phyloP scores from a whole-genome alignment of 2,329 filamentous ascomycete genomes.

The Calycina herbarum region DNA sequence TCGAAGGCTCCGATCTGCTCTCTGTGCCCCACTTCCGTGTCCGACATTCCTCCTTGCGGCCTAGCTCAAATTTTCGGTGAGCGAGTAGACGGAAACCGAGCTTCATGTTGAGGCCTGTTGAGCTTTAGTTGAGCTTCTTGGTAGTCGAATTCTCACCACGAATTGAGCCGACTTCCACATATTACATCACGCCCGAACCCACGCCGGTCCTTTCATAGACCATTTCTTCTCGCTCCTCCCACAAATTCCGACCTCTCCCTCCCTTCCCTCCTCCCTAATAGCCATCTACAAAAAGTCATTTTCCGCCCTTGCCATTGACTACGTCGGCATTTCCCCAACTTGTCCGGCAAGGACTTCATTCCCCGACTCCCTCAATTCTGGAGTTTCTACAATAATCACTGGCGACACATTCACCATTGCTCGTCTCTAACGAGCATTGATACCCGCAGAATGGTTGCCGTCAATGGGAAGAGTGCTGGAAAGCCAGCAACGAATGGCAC shows the following conservation, averaged over 20 bases:
- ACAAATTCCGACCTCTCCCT: not conserved
- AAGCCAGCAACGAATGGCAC: constrained; percentile 38
- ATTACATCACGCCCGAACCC: constrained; percentile 3
- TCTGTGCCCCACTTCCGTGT: not conserved
- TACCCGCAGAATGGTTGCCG: constrained; percentile 49
- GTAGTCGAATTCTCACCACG: not conserved
- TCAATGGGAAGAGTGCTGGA: constrained; percentile 38
- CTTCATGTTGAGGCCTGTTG: constrained; percentile 5
- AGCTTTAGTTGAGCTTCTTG: constrained; percentile 7
- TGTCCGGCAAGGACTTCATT: not conserved
- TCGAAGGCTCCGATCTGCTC: not conserved
- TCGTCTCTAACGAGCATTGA: constrained; percentile 33
- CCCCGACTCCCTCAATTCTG: constrained; percentile 3
- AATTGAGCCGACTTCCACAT: not conserved
- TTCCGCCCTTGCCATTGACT: not conserved
- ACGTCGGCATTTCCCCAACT: not conserved
- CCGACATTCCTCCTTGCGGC: not conserved
- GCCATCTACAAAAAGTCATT: not conserved
- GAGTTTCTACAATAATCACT: constrained; percentile 20
- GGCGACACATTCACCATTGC: constrained; percentile 29
- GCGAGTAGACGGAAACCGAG: constrained; percentile 7
- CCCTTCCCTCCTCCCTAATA: not conserved
- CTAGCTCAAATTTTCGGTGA: not conserved
- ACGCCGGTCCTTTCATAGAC: not conserved
- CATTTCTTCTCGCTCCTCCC: constrained; percentile 5